Evolutionary conservation across 2,329 filamentous ascomycete species (phyloP).

Genomic region (Celoporthe dispersa): DNA sequence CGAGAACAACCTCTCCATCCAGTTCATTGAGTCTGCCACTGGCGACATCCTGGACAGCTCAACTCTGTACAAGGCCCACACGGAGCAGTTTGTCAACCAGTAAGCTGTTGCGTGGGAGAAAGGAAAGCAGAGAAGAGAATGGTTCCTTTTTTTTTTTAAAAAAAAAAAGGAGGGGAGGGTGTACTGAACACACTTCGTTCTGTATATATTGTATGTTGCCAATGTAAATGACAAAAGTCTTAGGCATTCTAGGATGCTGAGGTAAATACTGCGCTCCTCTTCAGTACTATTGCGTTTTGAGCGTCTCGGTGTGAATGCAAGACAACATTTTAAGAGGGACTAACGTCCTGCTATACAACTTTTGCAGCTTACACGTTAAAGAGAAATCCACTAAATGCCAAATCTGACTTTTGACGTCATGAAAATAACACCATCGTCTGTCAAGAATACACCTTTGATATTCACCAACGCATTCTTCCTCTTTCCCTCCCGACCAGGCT

Average conservation of each 20-base stretch:
- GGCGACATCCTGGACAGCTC: slow-evolving; percentile 54
- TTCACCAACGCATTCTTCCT: neutral
- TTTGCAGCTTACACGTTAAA: neutral
- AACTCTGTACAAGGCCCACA: slow-evolving; percentile 53
- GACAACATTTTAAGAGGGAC: neutral
- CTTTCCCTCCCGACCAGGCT: neutral
- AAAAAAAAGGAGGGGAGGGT: neutral
- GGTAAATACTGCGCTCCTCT: neutral
- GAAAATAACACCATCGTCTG: slow-evolving; percentile 16
- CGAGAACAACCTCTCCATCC: slow-evolving; percentile 49
- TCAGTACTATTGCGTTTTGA: too few species aligned
- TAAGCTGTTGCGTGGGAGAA: slow-evolving; percentile 8
- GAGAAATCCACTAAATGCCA: neutral
- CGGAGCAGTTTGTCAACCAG: slow-evolving; percentile 49
- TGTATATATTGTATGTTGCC: neutral
- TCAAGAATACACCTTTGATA: neutral
- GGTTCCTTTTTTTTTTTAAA: too few species aligned
- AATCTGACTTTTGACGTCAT: slow-evolving; percentile 27
- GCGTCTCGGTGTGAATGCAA: neutral
- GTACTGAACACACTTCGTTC: neutral
- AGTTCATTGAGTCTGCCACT: slow-evolving; percentile 54
- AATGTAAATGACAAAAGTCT: neutral
- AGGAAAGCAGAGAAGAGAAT: neutral
- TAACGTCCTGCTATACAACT: neutral
- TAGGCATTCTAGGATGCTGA: neutral